Percentiles rank a stretch among this genome's conserved stretches.
Conservation (phyloP, 129 eudicot species). For the Artemisia tridentata region DNA sequence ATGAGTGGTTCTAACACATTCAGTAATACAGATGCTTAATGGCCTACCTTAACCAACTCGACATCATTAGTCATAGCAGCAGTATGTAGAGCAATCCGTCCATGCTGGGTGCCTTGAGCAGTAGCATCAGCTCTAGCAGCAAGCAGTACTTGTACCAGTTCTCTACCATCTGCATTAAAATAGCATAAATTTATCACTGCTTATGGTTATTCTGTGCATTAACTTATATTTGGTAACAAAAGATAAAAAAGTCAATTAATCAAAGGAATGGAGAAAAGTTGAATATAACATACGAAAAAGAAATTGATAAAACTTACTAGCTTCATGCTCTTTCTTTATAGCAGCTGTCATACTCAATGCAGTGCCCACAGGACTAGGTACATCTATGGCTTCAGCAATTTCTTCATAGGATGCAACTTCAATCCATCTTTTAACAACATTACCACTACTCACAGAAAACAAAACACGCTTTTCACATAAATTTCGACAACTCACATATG, state of each 20-base stretch:
- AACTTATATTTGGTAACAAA: not conserved
- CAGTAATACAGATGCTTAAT: not conserved
- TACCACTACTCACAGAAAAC: too few species aligned
- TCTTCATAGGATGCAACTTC: slow-evolving; percentile 80
- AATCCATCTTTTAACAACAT: slow-evolving; percentile 91
- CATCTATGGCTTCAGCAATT: slow-evolving; percentile 76
- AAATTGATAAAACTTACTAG: slow-evolving; percentile 42
- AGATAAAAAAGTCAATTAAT: not conserved
- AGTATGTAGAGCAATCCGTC: slow-evolving; percentile 86
- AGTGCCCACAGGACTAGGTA: slow-evolving; percentile 79
- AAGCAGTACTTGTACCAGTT: slow-evolving; percentile 70
- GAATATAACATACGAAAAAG: too few species aligned
- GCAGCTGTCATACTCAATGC: slow-evolving; percentile 98
- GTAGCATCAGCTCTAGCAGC: slow-evolving; percentile 92
- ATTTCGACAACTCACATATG: too few species aligned
- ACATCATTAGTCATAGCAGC: slow-evolving; percentile 95
- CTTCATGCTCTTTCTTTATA: slow-evolving; percentile 89
- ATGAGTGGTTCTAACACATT: too few species aligned
- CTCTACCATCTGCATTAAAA: slow-evolving; percentile 79
- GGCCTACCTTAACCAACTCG: slow-evolving; percentile 77
- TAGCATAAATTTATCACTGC: not conserved
- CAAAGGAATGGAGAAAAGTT: too few species aligned
- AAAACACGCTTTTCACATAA: too few species aligned
- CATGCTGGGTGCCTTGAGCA: slow-evolving; percentile 82
- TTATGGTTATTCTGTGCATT: not conserved